Evolutionary conservation across 2,329 filamentous ascomycete genomes (phyloP).

Genomic region (Fusarium mexicanum): DNA sequence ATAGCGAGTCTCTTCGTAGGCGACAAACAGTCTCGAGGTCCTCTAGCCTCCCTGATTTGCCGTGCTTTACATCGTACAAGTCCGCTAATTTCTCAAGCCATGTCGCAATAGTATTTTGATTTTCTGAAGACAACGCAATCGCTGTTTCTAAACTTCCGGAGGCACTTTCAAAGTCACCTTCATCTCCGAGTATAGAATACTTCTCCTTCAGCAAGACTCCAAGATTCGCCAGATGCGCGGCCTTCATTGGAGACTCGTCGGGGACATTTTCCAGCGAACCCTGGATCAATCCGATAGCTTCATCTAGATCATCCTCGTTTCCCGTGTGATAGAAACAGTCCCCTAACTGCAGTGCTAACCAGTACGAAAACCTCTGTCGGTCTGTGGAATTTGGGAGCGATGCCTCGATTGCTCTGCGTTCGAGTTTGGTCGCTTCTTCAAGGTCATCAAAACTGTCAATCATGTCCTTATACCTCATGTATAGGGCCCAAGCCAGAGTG

Average conservation of each 20-base stretch:
- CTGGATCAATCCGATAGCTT: neutral
- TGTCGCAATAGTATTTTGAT: neutral
- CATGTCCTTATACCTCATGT: neutral
- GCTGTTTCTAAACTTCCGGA: neutral
- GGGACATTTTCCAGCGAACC: neutral
- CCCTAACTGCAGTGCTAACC: neutral
- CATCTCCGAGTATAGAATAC: neutral
- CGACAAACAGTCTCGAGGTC: neutral
- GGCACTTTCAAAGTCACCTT: neutral
- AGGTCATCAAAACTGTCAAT: neutral
- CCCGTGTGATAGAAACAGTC: neutral
- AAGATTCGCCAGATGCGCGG: neutral
- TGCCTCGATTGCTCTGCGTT: neutral
- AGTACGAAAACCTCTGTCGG: neutral
- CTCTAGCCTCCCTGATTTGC: neutral
- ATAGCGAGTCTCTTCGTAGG: neutral
- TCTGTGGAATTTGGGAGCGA: neutral
- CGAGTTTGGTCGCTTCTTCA: neutral
- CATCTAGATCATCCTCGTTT: neutral
- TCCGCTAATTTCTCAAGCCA: neutral
- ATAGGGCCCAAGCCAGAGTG: neutral
- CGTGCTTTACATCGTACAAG: neutral
- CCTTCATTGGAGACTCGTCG: accelerated
- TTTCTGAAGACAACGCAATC: accelerated
- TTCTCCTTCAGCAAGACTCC: neutral